These are phyloP conservation scores for Helotiales sp. DNA, from an alignment of 2,329 filamentous ascomycete genomes.

Conservation along the genomic window DNA sequence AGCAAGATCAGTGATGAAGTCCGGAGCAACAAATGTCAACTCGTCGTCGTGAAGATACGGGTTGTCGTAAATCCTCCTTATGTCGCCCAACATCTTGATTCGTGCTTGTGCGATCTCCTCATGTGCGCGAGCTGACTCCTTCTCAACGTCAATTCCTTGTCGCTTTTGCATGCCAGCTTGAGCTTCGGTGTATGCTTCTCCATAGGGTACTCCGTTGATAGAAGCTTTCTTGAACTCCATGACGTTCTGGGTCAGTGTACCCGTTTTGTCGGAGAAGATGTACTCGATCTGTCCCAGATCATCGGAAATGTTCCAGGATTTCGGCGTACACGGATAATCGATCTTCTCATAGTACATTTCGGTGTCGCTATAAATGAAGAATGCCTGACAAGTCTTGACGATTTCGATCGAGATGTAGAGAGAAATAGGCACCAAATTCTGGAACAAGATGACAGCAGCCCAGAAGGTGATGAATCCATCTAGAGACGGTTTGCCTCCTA, in stretches of 20 bases:
- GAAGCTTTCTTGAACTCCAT: constrained; percentile 99
- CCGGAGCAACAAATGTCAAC: constrained; percentile 87
- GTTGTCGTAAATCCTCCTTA: constrained; percentile 81
- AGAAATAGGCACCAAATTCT: constrained; percentile 98
- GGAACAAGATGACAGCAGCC: constrained; percentile 91
- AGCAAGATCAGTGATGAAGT: constrained; percentile 80
- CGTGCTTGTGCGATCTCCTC: constrained; percentile 80
- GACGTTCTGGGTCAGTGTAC: constrained; percentile 86
- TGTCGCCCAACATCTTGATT: constrained; percentile 66
- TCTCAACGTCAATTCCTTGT: constrained; percentile 81
- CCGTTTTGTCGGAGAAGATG: constrained; percentile 96
- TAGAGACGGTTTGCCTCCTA: constrained; percentile 71
- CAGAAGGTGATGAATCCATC: constrained; percentile 97
- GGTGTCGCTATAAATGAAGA: constrained; percentile 96
- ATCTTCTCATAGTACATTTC: constrained; percentile 97
- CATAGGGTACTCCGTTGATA: constrained; percentile 93
- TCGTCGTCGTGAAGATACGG: constrained; percentile 88
- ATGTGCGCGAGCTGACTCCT: constrained; percentile 70
- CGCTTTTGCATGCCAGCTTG: constrained; percentile 95
- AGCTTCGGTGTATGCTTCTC: constrained; percentile 96
- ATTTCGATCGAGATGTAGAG: constrained; percentile 98
- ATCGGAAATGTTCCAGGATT: constrained; percentile 98
- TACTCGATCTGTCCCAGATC: constrained; percentile 98
- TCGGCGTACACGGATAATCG: constrained; percentile 93
- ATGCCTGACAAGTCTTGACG: constrained; percentile 85